Conservation (phyloP, 495 filamentous ascomycete genomes). For the Cryomyces minteri region DNA sequence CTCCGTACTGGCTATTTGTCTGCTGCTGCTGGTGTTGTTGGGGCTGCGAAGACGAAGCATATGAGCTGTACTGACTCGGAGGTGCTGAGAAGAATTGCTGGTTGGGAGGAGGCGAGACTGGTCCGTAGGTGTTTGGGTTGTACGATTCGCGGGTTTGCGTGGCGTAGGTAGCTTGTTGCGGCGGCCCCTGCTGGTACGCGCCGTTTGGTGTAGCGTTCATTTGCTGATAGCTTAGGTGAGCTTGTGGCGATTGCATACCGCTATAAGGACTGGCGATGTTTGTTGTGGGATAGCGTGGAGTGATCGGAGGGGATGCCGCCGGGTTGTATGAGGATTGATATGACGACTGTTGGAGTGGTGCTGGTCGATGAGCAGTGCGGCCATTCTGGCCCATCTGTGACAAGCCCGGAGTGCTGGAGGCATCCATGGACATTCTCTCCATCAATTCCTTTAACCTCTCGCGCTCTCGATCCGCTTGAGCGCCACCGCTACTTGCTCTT, state of each 20-base stretch:
- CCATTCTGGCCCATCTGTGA: slow-evolving; percentile 10
- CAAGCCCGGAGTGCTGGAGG: slow-evolving; percentile 26
- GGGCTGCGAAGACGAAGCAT: slow-evolving; percentile 5
- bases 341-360: slow-evolving; percentile 22
- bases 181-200: slow-evolving; percentile 10
- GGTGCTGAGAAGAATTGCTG: slow-evolving; percentile 16
- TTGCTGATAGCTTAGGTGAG: slow-evolving; percentile 1
- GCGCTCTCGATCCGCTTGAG: slow-evolving; percentile 69
- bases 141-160: slow-evolving; percentile 19
- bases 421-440: slow-evolving; percentile 84
- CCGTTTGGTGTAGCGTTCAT: slow-evolving; percentile 4
- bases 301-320: slow-evolving; percentile 17
- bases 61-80: slow-evolving; percentile 7
- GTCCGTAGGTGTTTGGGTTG: slow-evolving; percentile 21
- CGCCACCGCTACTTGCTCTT: slow-evolving; percentile 43
- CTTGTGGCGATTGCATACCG: slow-evolving; percentile 6
- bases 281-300: slow-evolving; percentile 13
- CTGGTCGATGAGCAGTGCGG: slow-evolving; percentile 12
- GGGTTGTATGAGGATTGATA: slow-evolving; percentile 19
- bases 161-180: slow-evolving; percentile 16
- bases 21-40: slow-evolving; percentile 3
- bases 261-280: slow-evolving; percentile 1
- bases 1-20: slow-evolving; percentile 1
- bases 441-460: slow-evolving; percentile 75
- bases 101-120: slow-evolving; percentile 17